Evolutionary conservation across 2,329 filamentous ascomycete species (phyloP), one percentile per base, ranked within the genome.

Genomic region (Falciphora oryzae): DNA sequence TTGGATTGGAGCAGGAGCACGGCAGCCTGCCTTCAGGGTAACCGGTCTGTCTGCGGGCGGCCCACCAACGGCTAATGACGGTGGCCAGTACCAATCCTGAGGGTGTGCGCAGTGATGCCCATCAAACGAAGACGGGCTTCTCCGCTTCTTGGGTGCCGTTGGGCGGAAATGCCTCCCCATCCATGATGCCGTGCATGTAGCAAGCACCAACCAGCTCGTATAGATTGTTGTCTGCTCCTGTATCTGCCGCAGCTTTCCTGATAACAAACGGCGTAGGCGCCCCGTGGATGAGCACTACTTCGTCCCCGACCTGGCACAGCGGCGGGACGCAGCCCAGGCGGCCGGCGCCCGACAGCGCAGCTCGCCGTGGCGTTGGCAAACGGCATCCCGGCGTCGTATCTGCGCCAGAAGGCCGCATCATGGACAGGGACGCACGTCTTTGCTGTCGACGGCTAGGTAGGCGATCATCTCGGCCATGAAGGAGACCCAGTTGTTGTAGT

Each of bases 171-270:
- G 10, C 31, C 31, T 32, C 58, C 13, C 58, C 58, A 60, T 60
- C 58, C 58, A 60, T 60, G 6, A 35, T n/a, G 18, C 29, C 58
- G 31, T 60, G 58, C 28, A 60, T 31, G 58, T 60, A 60, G 11
- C 28, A 18, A 22, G 58, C 4, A n/a, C 58, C 58, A 31, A 35
- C 58, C 58, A 60, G 58, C n/a, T 35, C 28, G 31, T 60, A 60
- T 14, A 31, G 29, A 25, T 31, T 28, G 11, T 4, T 25, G 13
- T 28, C 58, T 60, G 25, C 27, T 29, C 57, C 44, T 25, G 22
- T 11, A 4, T n/a, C 44, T 53, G 44, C 22, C 22, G 7, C 8
- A 11, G 22, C 16, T 16, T 31, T 28, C 57, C 57, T 28, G 28
- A 59, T 22, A 8, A 59, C 57, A 29, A 59, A 59, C 25, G 57